phyloP scores from a whole-genome alignment of 1,284 basidiomycete species.

The Polyporus tsugae region DNA sequence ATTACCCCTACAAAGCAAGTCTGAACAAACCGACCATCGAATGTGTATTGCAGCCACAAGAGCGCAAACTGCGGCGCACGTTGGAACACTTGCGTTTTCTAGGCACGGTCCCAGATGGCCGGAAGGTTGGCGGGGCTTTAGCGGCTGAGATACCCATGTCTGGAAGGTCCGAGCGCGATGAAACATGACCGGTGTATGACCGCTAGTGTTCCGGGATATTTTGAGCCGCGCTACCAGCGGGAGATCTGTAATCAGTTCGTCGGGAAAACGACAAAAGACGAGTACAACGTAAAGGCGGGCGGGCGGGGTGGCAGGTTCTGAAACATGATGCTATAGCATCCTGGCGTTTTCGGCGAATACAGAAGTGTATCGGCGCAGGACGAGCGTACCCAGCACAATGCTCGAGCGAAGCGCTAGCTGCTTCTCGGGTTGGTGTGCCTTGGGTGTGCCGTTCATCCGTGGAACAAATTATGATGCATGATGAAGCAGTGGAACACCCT shows the following conservation, averaged over 20 bases:
- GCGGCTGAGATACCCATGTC: not conserved
- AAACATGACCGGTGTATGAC: not conserved
- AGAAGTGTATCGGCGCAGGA: not conserved
- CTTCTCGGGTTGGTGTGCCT: not conserved
- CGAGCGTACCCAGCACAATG: not conserved
- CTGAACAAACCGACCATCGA: not conserved
- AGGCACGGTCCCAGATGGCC: not conserved
- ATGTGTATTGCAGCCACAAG: not conserved
- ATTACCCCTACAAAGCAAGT: not conserved
- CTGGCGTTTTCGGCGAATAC: not conserved
- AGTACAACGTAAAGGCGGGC: not conserved
- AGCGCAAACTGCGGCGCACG: not conserved
- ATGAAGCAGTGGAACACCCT: not conserved
- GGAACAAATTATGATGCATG: not conserved
- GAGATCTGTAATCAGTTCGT: not conserved
- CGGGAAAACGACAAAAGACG: not conserved
- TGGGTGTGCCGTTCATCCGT: not conserved
- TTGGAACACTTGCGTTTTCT: not conserved
- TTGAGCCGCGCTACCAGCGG: not conserved
- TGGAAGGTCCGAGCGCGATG: not conserved
- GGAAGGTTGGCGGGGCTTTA: not conserved
- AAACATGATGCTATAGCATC: conserved; percentile 3
- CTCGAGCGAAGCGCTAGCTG: not conserved
- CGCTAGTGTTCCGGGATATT: not conserved
- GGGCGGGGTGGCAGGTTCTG: not conserved